Percentiles rank a stretch among this genome's conserved stretches.
Evolutionary conservation across 169 alveolate species (phyloP).

Genomic region (Plasmodium fragile): DNA sequence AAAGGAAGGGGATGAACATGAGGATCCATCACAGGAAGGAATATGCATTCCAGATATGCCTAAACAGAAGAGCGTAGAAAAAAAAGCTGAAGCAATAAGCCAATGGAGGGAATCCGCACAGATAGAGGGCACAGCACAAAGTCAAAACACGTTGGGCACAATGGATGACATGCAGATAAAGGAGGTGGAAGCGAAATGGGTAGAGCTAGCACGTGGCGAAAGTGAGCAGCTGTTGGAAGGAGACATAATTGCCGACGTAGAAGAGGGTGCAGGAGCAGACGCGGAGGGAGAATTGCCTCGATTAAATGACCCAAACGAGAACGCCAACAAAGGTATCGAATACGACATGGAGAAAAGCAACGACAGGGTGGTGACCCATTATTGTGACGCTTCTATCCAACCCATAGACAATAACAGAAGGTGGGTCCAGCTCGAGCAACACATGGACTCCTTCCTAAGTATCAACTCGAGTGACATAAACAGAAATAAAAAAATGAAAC

Average conservation of each 20-base stretch:
- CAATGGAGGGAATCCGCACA: not conserved
- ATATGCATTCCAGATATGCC: not conserved
- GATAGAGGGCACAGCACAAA: not conserved
- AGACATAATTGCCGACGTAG: not conserved
- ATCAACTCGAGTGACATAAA: constrained; percentile 26
- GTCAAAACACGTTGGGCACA: not conserved
- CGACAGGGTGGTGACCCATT: not conserved
- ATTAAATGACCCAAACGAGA: not conserved
- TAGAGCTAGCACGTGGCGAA: not conserved
- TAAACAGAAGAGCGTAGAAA: not conserved
- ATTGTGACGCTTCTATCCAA: not conserved
- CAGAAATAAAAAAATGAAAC: constrained; percentile 49
- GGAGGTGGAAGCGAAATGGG: not conserved
- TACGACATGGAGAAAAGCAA: not conserved
- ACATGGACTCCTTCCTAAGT: constrained; percentile 26
- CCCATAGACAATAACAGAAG: not conserved
- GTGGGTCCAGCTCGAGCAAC: not conserved
- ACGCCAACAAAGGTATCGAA: not conserved
- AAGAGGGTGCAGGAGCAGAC: not conserved
- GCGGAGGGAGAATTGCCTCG: not conserved
- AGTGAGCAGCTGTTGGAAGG: not conserved
- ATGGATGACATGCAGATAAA: constrained; percentile 8
- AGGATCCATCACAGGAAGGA: not conserved
- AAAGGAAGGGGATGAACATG: not conserved
- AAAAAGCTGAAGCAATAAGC: not conserved